These are phyloP conservation scores for Rhododendron henanense DNA, from an alignment of 148 eudicot genomes.

Conservation along the genomic window DNA sequence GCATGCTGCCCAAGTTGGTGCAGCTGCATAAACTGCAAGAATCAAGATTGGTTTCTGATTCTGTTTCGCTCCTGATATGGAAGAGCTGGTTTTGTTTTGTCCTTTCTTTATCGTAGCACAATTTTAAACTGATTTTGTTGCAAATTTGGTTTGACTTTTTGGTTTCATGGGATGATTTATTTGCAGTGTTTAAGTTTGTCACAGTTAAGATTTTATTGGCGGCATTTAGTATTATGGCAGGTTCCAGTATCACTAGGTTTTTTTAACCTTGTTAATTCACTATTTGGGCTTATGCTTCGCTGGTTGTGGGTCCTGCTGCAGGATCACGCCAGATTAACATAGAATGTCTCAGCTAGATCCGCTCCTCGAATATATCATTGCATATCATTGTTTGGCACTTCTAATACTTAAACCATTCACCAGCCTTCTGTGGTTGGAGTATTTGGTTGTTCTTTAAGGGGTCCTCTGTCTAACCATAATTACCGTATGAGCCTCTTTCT, in stretches of 20 bases:
- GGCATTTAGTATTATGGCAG: too few relatives aligned
- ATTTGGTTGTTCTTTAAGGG: background rate
- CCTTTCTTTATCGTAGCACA: background rate
- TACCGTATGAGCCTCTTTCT: background rate
- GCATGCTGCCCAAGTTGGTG: constrained; percentile 29
- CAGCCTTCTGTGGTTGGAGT: background rate
- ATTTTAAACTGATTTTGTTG: constrained; percentile 15
- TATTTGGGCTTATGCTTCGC: background rate
- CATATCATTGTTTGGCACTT: background rate
- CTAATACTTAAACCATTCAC: background rate
- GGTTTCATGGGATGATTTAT: background rate
- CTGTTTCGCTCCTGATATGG: background rate
- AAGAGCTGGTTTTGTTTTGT: constrained; percentile 8
- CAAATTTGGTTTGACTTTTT: background rate
- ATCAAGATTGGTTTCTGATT: background rate
- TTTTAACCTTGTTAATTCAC: background rate
- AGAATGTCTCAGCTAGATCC: background rate
- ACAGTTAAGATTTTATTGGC: background rate
- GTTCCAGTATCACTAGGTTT: background rate
- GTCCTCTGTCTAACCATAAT: background rate
- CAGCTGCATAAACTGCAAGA: constrained; percentile 17
- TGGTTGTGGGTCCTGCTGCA: background rate
- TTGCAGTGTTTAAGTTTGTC: background rate
- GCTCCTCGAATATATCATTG: too few relatives aligned
- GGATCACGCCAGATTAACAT: background rate